These are phyloP conservation scores for Penicillium egyptiacum DNA, from an alignment of 495 filamentous ascomycete genomes.

Conservation along the genomic window DNA sequence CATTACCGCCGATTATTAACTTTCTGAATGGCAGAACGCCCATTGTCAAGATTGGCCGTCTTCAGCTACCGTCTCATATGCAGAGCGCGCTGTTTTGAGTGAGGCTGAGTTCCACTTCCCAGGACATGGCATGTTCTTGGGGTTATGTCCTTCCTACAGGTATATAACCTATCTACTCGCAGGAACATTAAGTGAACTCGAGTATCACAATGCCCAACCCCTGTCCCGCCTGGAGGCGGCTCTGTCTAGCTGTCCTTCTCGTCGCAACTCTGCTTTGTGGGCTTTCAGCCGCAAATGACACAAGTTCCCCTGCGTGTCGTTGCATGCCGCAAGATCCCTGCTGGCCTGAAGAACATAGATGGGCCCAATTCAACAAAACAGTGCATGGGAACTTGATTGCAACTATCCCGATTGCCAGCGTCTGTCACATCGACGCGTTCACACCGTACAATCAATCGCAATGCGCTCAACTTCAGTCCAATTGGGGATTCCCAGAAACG, in stretches of 20 bases:
- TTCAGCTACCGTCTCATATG: background rate
- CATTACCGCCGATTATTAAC: too few relatives aligned
- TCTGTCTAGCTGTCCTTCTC: background rate
- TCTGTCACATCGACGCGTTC: background rate
- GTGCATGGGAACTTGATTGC: background rate
- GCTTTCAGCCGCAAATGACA: background rate
- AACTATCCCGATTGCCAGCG: constrained; percentile 1
- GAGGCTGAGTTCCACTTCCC: background rate
- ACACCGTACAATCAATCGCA: background rate
- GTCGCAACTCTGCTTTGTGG: background rate
- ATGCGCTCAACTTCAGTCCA: background rate
- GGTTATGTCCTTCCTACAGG: background rate
- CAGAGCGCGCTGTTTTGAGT: background rate
- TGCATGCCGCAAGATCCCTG: constrained; percentile 6
- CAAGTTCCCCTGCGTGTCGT: background rate
- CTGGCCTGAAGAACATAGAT: background rate
- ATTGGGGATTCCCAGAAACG: constrained; percentile 1
- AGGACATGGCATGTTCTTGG: background rate
- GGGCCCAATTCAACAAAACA: background rate
- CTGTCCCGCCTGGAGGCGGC: background rate
- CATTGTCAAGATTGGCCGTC: too few relatives aligned
- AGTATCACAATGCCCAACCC: background rate
- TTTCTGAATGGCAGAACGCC: too few relatives aligned
- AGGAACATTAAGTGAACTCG: too few relatives aligned
- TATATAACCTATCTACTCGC: background rate